Base-by-base conservation (phyloP, 208 protist species). In the Kentomonas sorsogonicus region DNA sequence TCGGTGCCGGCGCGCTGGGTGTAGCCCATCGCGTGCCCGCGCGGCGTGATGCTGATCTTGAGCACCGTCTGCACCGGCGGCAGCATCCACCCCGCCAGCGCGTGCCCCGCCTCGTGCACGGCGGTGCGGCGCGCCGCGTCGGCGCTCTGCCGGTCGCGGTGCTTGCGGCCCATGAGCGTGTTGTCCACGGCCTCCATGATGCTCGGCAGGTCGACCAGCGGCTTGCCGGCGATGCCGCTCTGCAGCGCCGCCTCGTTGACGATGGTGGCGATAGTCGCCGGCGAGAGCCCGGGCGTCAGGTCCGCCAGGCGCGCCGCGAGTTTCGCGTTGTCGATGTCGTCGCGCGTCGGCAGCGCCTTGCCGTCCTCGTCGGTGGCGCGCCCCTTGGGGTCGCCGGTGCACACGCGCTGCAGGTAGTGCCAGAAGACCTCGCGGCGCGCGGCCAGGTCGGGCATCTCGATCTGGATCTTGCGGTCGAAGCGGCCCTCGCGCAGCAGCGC, bases 221-320 rank as follows among this genome's bases (percentile, higher is more conserved):
- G 79, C 44, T 96, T 81, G 1, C 83, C 91, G 0, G 75, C 77
- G 52, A 94, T 89, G 45, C 79, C 83, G 43, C 80, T 81, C 63
- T 89, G 79, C 54, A 96, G 72, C 29, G 97, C 96, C 20, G 95
- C 96, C 74, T 99, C 97, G 66, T 99, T 99, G 51, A 94, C 88
- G 13, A 99, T 86, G 30, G 97, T 98, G 25, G 95, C 86, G 57
- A 99, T 97, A 44, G 98, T 97, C 18, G 97, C 97, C 33, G 96
- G 91, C 13, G 86, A 91, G 20, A 96, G 61, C 11, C 90, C 90
- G 3, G 90, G 87, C 16, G 95, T 98, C 1, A 95, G 71, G 40
- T 86, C 69, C 13, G 93, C 74, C 31, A 94, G 66, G 54, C 77
- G 56, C 22, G 40, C 46, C 6, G 80, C 67, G 7, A 84, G 54